Evolutionary conservation across 1,284 basidiomycete genomes (phyloP), one percentile per base, ranked within the genome.

Genomic region (Boletus albobrunnescens): DNA sequence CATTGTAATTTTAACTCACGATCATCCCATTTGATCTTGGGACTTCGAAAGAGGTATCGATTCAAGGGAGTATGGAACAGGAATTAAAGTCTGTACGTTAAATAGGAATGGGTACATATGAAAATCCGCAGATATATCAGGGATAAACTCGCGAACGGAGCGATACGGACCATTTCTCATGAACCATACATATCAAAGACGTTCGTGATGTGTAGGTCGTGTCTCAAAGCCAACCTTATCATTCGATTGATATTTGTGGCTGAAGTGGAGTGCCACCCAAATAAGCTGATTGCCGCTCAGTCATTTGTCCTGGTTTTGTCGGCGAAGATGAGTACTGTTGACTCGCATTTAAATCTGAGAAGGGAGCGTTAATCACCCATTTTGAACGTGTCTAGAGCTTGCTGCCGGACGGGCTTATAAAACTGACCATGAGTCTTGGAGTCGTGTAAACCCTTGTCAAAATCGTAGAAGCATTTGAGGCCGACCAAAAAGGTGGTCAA

Each of bases 361-460:
- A 49, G 32, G 28, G 14, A 41, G 7, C 13, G 52, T 66, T 62
- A 63, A 70, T 69, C 63, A 71, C 65, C 62, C 52, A 57, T 60
- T 52, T 65, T 61, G 26, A 64, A 50, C 33, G 52, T 47, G 7
- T 56, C 49, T 46, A 37, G 19, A 44, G 39, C 47, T 52, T 59
- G 61, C 49, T 59, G 57, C 54, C 55, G 56, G 45, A 70, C 61
- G 59, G 61, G 68, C 49, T 49, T 60, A 61, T 70, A 68, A 17
- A 63, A 76, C 85, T 78, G 70, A 89, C 87, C 80, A 57, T 82
- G 77, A 52, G 77, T 73, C 72, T 91, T 91, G 42, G 87, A 82
- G 20, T 73, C 67, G 39, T 73, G 70, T 22, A 91, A 69, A 22
- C 88, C 87, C 63, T 80, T 81, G 67, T 86, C 82, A 58, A 91